Evolutionary conservation across 73 alveolate species (phyloP), one percentile per base, ranked within the genome.

Genomic region (Paramecium octaurelia): DNA sequence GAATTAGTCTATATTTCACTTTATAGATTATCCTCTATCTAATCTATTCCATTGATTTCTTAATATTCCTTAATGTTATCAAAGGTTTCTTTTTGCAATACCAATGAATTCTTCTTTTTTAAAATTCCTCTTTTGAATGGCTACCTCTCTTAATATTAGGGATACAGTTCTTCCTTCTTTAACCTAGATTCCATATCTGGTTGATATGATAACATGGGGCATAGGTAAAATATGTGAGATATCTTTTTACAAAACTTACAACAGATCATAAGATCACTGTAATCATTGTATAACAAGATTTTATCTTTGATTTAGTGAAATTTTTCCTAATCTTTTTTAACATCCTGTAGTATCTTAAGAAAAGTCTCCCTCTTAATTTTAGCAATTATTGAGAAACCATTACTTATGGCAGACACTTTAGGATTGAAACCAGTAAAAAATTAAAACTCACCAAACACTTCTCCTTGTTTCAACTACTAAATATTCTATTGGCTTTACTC

Each of bases 361-460:
- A 89, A 71, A 10, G 76, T 44, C 8, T 71, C 23, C 34, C 94
- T 89, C 2, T 42, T 70, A 57, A 89, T 89, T 12, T 31, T 42
- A 2, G 48, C 57, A 16, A 89, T 50, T 16, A 54, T 44, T 43
- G 89, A 42, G n/a, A 89, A 89, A 12, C 94, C 92, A 34, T n/a
- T 23, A 89, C 94, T 89, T 44, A 54, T 73, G 10, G 88, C 85
- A 8, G 89, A 42, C 3, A 60, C 40, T 21, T 40, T 8, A 1
- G 92, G 80, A 44, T 35, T 34, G 87, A 89, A 89, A 4, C 85
- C 92, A 16, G 94, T 42, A 71, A 89, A 89, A 44, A 89, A 89
- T 58, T 64, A 31, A 21, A 36, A 23, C 12, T 31, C 31, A 23
- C 94, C 94, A 44, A 89, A 89, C 29, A 40, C 75, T 44, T 71